These are phyloP conservation scores for Aaosphaeria pasadenensis DNA, from an alignment of 2,329 filamentous ascomycete genomes.

Conservation along the genomic window DNA sequence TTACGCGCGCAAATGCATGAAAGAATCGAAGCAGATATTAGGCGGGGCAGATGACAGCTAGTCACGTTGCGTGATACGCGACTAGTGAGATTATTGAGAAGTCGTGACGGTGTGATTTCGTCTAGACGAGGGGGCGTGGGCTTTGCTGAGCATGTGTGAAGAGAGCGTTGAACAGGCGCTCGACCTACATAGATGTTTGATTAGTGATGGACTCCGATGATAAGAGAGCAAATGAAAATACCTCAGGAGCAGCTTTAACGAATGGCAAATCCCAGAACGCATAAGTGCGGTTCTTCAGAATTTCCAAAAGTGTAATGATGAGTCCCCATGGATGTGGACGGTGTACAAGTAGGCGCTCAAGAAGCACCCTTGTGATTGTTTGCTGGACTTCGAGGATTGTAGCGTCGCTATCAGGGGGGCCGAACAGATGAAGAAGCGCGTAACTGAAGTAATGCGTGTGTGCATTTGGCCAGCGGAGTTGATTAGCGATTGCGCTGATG, in stretches of 20 bases:
- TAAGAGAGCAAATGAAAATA: slow-evolving; percentile 12
- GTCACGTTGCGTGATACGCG: not conserved
- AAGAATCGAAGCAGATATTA: slow-evolving; percentile 22
- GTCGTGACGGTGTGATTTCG: not conserved
- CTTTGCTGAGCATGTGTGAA: slow-evolving; percentile 48
- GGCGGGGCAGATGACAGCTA: not conserved
- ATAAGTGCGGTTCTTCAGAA: slow-evolving; percentile 87
- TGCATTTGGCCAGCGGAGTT: slow-evolving; percentile 84
- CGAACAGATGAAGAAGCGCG: slow-evolving; percentile 80
- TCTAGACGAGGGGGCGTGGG: slow-evolving; percentile 37
- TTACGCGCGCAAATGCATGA: slow-evolving; percentile 32
- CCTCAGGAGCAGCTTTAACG: slow-evolving; percentile 85
- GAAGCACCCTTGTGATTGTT: slow-evolving; percentile 82
- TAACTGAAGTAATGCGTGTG: slow-evolving; percentile 93
- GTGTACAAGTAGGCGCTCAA: slow-evolving; percentile 84
- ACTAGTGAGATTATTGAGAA: not conserved
- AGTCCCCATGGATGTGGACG: slow-evolving; percentile 96
- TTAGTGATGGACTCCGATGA: slow-evolving; percentile 5
- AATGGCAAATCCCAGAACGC: slow-evolving; percentile 91
- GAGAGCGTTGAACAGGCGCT: slow-evolving; percentile 45
- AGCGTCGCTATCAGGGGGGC: slow-evolving; percentile 53
- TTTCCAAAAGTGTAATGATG: slow-evolving; percentile 80
- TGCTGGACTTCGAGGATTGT: slow-evolving; percentile 77
- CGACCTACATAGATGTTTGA: slow-evolving; percentile 35
- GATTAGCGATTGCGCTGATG: slow-evolving; percentile 80